Conservation (phyloP, 2,329 filamentous ascomycete species). For the Didymella pinodella region DNA sequence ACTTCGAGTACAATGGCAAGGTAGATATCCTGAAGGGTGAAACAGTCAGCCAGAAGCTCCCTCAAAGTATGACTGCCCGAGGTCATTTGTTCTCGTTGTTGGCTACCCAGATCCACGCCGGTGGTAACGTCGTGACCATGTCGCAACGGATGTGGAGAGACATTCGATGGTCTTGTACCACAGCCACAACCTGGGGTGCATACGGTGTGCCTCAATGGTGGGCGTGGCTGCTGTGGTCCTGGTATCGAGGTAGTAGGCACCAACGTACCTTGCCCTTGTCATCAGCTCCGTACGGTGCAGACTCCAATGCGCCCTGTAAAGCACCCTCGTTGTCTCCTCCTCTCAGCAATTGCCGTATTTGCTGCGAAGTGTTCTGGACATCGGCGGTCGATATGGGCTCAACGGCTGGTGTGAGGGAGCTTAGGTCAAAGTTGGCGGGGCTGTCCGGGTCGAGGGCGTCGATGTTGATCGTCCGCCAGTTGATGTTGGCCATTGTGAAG, state of each 20-base stretch:
- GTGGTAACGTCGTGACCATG: slow-evolving; percentile 32
- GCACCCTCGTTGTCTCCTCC: slow-evolving; percentile 89
- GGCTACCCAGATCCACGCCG: slow-evolving; percentile 35
- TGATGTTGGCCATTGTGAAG: slow-evolving; percentile 58
- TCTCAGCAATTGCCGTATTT: slow-evolving; percentile 86
- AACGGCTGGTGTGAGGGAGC: slow-evolving; percentile 79
- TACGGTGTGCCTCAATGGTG: slow-evolving; percentile 9
- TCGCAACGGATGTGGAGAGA: slow-evolving; percentile 31
- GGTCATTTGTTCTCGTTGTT: slow-evolving; percentile 29
- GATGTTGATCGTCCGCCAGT: slow-evolving; percentile 91
- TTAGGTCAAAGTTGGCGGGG: slow-evolving; percentile 87
- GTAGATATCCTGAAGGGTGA: slow-evolving; percentile 74
- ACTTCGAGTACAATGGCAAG: slow-evolving; percentile 90
- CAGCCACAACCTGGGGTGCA: slow-evolving; percentile 21
- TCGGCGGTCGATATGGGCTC: slow-evolving; percentile 78
- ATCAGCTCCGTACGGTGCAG: slow-evolving; percentile 73
- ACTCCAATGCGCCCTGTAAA: slow-evolving; percentile 82
- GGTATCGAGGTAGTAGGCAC: slow-evolving; percentile 26
- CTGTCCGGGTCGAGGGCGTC: slow-evolving; percentile 91
- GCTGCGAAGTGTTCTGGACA: slow-evolving; percentile 77
- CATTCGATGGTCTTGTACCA: slow-evolving; percentile 30
- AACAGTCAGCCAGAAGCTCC: slow-evolving; percentile 39
- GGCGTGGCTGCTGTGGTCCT: slow-evolving; percentile 12
- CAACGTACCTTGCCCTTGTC: slow-evolving; percentile 61
- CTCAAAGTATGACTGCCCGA: slow-evolving; percentile 32